Conservation (phyloP, 768 basidiomycete species). For the Termitomyces sp. region DNA sequence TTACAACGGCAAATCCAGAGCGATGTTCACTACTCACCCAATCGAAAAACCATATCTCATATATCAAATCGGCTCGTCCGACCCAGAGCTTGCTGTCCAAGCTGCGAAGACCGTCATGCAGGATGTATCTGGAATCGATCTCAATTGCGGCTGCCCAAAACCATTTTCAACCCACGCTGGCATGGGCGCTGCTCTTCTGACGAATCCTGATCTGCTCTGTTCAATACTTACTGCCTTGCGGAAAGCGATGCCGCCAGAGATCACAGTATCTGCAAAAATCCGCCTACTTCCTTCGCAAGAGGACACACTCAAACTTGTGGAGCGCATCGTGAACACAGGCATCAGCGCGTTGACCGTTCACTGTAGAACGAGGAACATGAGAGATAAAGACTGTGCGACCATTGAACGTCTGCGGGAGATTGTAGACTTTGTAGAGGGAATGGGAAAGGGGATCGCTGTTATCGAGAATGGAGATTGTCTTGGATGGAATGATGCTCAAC, state of each 20-base stretch:
- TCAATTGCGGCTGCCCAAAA: conserved; percentile 98
- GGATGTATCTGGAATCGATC: conserved; percentile 92
- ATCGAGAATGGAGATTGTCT: conserved; percentile 93
- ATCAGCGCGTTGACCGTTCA: conserved; percentile 91
- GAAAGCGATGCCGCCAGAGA: conserved; percentile 65
- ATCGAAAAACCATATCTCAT: conserved; percentile 93
- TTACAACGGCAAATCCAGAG: conserved; percentile 78
- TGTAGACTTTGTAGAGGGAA: conserved; percentile 75
- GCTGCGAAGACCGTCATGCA: conserved; percentile 84
- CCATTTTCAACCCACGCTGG: conserved; percentile 92
- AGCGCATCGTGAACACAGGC: conserved; percentile 83
- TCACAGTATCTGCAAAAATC: conserved; percentile 94
- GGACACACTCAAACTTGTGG: conserved; percentile 87
- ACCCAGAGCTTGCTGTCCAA: conserved; percentile 88
- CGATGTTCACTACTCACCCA: conserved; percentile 92
- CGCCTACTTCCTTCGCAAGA: conserved; percentile 82
- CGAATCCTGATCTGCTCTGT: conserved; percentile 89
- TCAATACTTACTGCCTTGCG: conserved; percentile 83
- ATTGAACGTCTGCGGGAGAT: conserved; percentile 81
- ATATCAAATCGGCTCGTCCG: conserved; percentile 91
- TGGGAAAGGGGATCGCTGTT: conserved; percentile 81
- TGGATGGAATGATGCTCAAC: conserved; percentile 74
- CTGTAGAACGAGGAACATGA: conserved; percentile 91
- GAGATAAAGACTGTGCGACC: conserved; percentile 75
- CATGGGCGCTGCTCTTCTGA: conserved; percentile 95